Percentiles rank a stretch among this genome's conserved stretches.
phyloP scores from a whole-genome alignment of 257 asterid species.

The Rehmannia glutinosa region DNA sequence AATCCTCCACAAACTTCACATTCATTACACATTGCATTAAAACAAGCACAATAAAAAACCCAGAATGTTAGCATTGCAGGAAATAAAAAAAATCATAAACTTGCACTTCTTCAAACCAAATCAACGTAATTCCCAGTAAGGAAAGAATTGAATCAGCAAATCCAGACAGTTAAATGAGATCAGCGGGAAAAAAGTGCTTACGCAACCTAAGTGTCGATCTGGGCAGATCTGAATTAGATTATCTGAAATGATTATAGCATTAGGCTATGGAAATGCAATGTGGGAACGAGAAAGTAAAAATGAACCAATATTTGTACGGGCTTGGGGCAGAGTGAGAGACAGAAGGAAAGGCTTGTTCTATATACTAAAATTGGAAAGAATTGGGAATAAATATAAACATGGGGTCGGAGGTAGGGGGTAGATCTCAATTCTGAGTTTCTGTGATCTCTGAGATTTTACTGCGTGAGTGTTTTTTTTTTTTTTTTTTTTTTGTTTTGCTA shows the following conservation, averaged over 20 bases:
- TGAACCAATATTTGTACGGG: constrained; percentile 4
- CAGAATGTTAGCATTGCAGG: background rate
- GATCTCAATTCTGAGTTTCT: constrained; percentile 21
- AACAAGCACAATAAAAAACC: background rate
- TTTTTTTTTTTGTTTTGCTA: no score
- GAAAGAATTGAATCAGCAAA: background rate
- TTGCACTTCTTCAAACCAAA: background rate
- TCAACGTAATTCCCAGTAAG: background rate
- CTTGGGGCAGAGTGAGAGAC: background rate
- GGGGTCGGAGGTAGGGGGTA: background rate
- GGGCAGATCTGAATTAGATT: constrained; percentile 21
- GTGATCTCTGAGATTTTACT: no score
- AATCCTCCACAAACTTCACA: background rate
- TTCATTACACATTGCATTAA: background rate
- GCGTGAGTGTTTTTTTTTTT: no score
- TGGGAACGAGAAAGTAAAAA: background rate
- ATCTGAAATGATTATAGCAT: background rate
- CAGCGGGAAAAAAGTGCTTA: constrained; percentile 7
- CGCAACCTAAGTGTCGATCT: constrained; percentile 7
- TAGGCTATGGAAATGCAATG: background rate
- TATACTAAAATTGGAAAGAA: background rate
- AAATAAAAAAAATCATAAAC: background rate
- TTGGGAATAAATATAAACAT: background rate
- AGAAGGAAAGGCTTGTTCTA: background rate
- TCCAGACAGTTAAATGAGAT: no score